Conservation (phyloP, 2,329 filamentous ascomycete genomes). For the Cordyceps cateniannulata region DNA sequence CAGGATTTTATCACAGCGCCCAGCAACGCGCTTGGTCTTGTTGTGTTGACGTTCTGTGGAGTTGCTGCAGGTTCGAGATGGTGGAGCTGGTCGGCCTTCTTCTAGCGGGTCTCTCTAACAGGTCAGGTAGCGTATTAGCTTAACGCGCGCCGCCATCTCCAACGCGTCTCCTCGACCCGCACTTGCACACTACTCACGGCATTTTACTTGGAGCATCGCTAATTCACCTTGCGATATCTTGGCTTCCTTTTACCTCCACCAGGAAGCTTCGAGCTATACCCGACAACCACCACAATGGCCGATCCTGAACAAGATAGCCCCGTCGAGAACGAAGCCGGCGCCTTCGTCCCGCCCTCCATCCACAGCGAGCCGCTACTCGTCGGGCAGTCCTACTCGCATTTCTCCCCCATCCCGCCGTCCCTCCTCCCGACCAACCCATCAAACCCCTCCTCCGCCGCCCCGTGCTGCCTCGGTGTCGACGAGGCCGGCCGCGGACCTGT, state of each 20-base stretch:
- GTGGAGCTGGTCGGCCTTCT: background rate
- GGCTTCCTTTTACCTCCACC: background rate
- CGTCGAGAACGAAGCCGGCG: constrained; percentile 15
- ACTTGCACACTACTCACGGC: background rate
- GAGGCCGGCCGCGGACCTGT: constrained; percentile 92
- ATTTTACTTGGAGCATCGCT: background rate
- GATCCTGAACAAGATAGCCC: constrained; percentile 24
- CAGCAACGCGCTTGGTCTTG: constrained; percentile 5
- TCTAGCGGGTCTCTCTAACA: background rate
- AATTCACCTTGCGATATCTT: too few relatives aligned
- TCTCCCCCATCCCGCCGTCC: constrained; percentile 59
- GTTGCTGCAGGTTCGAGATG: constrained; percentile 3
- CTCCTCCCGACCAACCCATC: constrained; percentile 41
- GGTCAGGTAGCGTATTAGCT: too few relatives aligned
- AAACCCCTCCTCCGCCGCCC: constrained; percentile 27
- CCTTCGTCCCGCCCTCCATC: constrained; percentile 66
- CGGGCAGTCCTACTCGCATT: constrained; percentile 65
- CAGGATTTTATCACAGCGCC: background rate
- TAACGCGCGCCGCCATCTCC: constrained; percentile 2
- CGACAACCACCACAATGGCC: constrained; percentile 24
- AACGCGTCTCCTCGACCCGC: constrained; percentile 1
- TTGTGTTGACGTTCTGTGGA: constrained; percentile 12
- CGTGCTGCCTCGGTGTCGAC: constrained; percentile 79
- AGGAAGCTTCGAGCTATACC: background rate
- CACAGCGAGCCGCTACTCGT: constrained; percentile 48